Base-by-base conservation (phyloP, 2,329 filamentous ascomycete genomes). In the Neofusicoccum kwambonambiense region DNA sequence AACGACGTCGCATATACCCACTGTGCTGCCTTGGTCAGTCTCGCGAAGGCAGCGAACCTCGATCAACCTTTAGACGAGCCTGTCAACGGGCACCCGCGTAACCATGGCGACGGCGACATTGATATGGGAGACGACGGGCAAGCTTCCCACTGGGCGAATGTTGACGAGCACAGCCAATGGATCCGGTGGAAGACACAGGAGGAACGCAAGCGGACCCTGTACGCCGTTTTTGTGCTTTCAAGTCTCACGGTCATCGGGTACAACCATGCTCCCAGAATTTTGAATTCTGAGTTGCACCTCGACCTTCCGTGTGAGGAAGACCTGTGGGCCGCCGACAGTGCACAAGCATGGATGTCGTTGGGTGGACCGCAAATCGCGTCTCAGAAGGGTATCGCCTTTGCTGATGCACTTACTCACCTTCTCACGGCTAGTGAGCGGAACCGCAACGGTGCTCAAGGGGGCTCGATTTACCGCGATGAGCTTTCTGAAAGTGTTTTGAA, bases 301-400 rank as follows among this genome's bases (percentile, higher is more conserved):
- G 91, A 97, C 72, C 82, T 98, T 17, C 95, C 95, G 2, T 97
- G 93, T 70, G 93, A 96, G 73, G 95, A 99, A 76, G 90, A 96
- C 65, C 87, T 97, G 56, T 98, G 93, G 84, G 85, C 89, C 6
- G 93, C 92, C 0, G 90, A 96, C 68, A 92, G 86, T 42, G 88
- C 91, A n/a, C 86, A 89, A n/a, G 86, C 86, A 8, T 99, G 96
- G 84, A 86, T 88, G 67, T 85, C 89, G 65, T 87, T 89, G 76
- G 93, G 93, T 39, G 94, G 94, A 8, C 79, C 86, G 15, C 83
- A 85, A 57, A 86, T 86, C 49, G 88, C 90, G 2, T 85, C 90
- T 66, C 87, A 89, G 69, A 92, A 90, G 67, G 84, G 86, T 6
- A 83, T 90, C 68, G 89, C 90, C 0, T 98, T 98, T 76, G 90